A percentile compares a stretch with the other conserved stretches of the same genome.
Conservation (phyloP, 2,329 filamentous ascomycete species). For the Verruconis gallopava region DNA sequence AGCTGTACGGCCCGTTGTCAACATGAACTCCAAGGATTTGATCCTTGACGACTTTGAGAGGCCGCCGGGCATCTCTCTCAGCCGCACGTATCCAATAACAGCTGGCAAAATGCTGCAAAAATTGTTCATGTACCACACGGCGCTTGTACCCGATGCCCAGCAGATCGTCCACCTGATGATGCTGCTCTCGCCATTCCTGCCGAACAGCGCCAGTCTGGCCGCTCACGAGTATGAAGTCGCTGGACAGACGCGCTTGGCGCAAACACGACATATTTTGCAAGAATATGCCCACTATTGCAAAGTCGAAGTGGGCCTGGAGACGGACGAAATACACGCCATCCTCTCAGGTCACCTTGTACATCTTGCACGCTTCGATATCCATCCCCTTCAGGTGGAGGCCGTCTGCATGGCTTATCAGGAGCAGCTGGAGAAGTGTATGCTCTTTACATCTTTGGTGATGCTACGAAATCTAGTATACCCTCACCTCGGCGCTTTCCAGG, state of each 20-base stretch:
- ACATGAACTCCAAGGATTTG: background rate
- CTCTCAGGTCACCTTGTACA: slow-evolving; percentile 27
- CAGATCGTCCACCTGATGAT: slow-evolving; percentile 8
- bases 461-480: slow-evolving; percentile 44
- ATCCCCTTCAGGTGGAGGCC: slow-evolving; percentile 39
- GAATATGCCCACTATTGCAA: slow-evolving; percentile 5
- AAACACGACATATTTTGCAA: slow-evolving; percentile 4
- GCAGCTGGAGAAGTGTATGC: slow-evolving; percentile 34
- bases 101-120: slow-evolving; percentile 6
- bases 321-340: slow-evolving; percentile 23
- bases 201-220: slow-evolving; percentile 2
- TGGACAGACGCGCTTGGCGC: background rate
- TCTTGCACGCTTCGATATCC: slow-evolving; percentile 30
- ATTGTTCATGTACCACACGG: slow-evolving; percentile 3
- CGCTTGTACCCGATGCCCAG: slow-evolving; percentile 2
- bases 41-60: slow-evolving; percentile 4
- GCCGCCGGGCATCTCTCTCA: background rate
- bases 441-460: slow-evolving; percentile 40
- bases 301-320: slow-evolving; percentile 3
- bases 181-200: slow-evolving; percentile 5
- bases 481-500: slow-evolving; percentile 42
- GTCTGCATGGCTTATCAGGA: slow-evolving; percentile 46
- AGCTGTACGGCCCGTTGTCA: background rate
- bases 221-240: background rate
- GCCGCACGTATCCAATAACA: slow-evolving; percentile 1